Conservation (phyloP, 108 stramenopile genomes). For the Cyclostephanos tholiformis region DNA sequence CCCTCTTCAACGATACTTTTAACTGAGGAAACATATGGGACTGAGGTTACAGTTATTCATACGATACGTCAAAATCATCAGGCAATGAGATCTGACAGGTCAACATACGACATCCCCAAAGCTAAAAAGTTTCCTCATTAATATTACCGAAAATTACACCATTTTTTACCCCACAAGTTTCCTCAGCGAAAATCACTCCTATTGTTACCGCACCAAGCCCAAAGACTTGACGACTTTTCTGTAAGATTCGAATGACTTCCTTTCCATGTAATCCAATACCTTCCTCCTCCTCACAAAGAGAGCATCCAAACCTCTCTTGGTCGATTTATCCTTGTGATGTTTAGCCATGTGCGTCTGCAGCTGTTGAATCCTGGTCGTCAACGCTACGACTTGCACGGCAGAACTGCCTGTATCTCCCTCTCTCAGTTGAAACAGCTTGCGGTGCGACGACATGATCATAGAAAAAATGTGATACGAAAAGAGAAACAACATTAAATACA, state of each 20-base stretch:
- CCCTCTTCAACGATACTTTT: too few relatives aligned
- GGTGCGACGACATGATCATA: neutral
- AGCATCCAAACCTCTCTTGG: constrained; percentile 83
- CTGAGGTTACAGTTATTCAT: too few relatives aligned
- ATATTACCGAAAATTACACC: neutral
- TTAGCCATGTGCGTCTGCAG: constrained; percentile 80
- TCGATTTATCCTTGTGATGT: constrained; percentile 83
- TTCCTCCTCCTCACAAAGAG: constrained; percentile 85
- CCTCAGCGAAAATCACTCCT: too few relatives aligned
- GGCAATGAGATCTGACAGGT: too few relatives aligned
- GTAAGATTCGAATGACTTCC: constrained; percentile 87
- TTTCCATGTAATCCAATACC: constrained; percentile 90
- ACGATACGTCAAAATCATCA: too few relatives aligned
- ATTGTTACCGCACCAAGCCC: constrained; percentile 69
- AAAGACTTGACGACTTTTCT: constrained; percentile 84
- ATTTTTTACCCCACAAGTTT: neutral
- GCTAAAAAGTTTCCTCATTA: neutral
- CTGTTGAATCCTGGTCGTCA: constrained; percentile 91
- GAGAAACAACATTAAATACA: neutral
- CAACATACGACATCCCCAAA: neutral
- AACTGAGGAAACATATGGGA: too few relatives aligned
- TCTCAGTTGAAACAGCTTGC: constrained; percentile 69
- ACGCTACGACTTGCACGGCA: constrained; percentile 64
- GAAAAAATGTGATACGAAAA: neutral
- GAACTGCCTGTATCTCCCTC: constrained; percentile 79